A percentile compares a stretch with the other conserved stretches of the same genome.
phyloP scores from a whole-genome alignment of 108 stramenopile genomes.

The Pseudonitzschia pungens region DNA sequence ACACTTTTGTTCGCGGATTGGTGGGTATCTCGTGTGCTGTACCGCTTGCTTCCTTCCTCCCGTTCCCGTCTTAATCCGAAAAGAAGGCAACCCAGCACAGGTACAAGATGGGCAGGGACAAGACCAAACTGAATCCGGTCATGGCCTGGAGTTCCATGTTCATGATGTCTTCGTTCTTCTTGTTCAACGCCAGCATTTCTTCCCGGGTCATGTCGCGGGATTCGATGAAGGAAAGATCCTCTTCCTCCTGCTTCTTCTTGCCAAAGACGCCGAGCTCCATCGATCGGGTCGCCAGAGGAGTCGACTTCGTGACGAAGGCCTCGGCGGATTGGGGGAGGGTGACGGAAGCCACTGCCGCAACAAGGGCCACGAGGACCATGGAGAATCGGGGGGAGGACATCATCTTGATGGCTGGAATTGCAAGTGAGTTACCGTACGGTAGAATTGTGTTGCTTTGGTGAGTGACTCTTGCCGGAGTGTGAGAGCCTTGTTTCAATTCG shows the following conservation, averaged over 20 bases:
- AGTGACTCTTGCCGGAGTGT: too few species aligned
- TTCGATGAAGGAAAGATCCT: slow-evolving; percentile 76
- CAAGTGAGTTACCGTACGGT: not conserved
- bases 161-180: slow-evolving; percentile 69
- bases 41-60: not conserved
- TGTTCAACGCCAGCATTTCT: slow-evolving; percentile 79
- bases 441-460: too few species aligned
- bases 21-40: too few species aligned
- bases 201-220: slow-evolving; percentile 77
- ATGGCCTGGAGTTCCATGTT: slow-evolving; percentile 75
- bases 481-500: too few species aligned
- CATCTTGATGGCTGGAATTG: not conserved
- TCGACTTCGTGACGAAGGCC: not conserved
- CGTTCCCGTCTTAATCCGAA: slow-evolving; percentile 40
- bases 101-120: slow-evolving; percentile 80
- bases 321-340: not conserved
- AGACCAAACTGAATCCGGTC: slow-evolving; percentile 74
- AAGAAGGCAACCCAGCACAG: slow-evolving; percentile 90
- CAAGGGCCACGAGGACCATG: not conserved
- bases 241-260: slow-evolving; percentile 64
- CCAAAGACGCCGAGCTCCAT: slow-evolving; percentile 35
- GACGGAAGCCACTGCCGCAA: not conserved
- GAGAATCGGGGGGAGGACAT: slow-evolving; percentile 5
- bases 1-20: too few species aligned
- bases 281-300: not conserved